These are phyloP conservation scores for Psilocybe azurescens DNA, from an alignment of 768 basidiomycete genomes.

Conservation along the genomic window DNA sequence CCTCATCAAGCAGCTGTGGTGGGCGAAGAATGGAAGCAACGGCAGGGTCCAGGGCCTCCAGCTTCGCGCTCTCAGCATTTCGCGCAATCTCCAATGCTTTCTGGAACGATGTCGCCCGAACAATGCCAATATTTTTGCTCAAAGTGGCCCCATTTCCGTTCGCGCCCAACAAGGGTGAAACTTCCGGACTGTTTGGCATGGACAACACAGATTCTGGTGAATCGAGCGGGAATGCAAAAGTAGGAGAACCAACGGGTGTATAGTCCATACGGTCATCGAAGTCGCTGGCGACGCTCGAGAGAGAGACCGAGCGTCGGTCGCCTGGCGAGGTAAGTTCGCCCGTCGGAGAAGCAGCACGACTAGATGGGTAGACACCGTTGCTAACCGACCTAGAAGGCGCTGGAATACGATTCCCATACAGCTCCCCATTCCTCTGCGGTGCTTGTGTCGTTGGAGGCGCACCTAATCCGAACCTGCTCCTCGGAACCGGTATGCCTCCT, in stretches of 20 bases:
- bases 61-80: conserved; percentile 39
- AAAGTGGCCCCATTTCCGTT: conserved; percentile 19
- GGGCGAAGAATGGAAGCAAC: conserved; percentile 6
- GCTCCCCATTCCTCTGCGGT: conserved; percentile 61
- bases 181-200: conserved; percentile 19
- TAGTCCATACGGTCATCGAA: conserved; percentile 27
- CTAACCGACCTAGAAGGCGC: conserved; percentile 38
- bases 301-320: conserved; percentile 37
- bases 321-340: conserved; percentile 11
- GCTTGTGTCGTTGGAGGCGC: conserved; percentile 60
- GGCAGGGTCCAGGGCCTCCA: conserved; percentile 22
- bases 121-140: conserved; percentile 22
- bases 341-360: conserved; percentile 31
- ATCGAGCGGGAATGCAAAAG: conserved; percentile 33
- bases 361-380: conserved; percentile 27
- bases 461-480: conserved; percentile 74
- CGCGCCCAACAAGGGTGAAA: conserved; percentile 15
- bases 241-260: conserved; percentile 34
- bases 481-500: conserved; percentile 77
- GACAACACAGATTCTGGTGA: conserved; percentile 24
- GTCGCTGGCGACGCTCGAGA: conserved; percentile 30
- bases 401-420: conserved; percentile 79
- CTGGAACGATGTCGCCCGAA: conserved; percentile 40
- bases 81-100: conserved; percentile 47
- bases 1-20: conserved; percentile 2